Base-by-base conservation (phyloP, 805 yeast species). In the Zygosaccharomyces kombuchaensis region DNA sequence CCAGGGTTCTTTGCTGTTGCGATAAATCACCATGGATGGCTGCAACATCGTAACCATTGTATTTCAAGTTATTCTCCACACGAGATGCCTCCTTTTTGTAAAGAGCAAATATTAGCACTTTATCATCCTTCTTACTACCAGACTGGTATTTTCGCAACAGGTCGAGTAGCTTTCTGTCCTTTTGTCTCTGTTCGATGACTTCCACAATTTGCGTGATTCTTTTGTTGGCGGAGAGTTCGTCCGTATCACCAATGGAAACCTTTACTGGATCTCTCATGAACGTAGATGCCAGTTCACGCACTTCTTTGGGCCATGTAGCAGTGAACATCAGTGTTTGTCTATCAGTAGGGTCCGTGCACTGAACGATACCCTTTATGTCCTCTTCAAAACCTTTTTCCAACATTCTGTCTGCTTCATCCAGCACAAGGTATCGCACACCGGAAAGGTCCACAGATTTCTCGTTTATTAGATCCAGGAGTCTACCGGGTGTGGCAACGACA, bases 231-330 rank as follows among this genome's bases (percentile, higher is more conserved):
- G 87, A 74, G 46, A 93, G 77, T 69, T 91, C 98, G 63, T 91
- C 97, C 54, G 95, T 80, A 66, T 93, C 85, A 59, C 99, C 99
- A 62, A 93, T 85, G 35, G 93, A 82, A 34, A 93, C 86, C 67
- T 87, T 89, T 40, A 88, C 87, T n/a, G 97, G 95, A 10, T 66
- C 59, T 17, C 76, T 78, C 95, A 93, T 86, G 68, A 84, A 93
- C 6, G 84, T 77, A 14, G 81, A 63, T 7, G 99, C 99, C 52
- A 93, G 75, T 53, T 88, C 95, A 62, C 98, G 82, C 29, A 93
- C 98, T 70, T 91, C 96, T 58, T 86, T 87, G n/a, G 99, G 99
- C 99, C 99, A 93, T 1, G 99, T 93, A n/a, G 99, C 99, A 8
- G 99, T 91, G 70, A 93, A 93, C 98, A 93, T 93, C 53, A 93